Percentiles rank a stretch among this genome's conserved stretches.
These are phyloP conservation scores for Pythium plurisporium DNA, from an alignment of 352 stramenopile species.

Conservation along the genomic window DNA sequence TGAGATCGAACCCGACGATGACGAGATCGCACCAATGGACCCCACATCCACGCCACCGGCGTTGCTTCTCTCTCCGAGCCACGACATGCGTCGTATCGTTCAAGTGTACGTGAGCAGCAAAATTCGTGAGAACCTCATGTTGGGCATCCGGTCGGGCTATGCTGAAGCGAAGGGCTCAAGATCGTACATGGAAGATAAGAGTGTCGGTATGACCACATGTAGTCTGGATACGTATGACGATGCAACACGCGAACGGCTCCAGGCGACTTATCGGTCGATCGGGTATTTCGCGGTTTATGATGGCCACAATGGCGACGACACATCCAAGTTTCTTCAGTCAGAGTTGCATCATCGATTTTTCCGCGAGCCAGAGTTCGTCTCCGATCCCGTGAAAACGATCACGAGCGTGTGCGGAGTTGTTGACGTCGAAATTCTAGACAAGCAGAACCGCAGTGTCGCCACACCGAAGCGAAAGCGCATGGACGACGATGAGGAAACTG, in stretches of 20 bases:
- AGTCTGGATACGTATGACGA: conserved; percentile 39
- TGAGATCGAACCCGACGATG: conserved; percentile 52
- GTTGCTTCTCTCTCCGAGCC: conserved; percentile 24
- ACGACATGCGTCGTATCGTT: conserved; percentile 39
- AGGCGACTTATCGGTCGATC: conserved; percentile 38
- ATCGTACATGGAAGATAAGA: conserved; percentile 88
- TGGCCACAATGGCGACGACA: conserved; percentile 82
- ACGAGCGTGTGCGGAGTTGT: conserved; percentile 49
- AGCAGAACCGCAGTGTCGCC: conserved; percentile 62
- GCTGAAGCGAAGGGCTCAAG: conserved; percentile 80
- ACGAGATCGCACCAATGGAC: conserved; percentile 51
- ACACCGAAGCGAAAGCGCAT: conserved; percentile 61
- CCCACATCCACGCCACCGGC: conserved; percentile 23
- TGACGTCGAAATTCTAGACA: conserved; percentile 73
- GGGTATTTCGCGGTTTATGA: conserved; percentile 87
- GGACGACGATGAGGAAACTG: conserved; percentile 9
- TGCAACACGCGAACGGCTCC: conserved; percentile 15
- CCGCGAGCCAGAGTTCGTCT: conserved; percentile 45
- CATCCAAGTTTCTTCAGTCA: conserved; percentile 68
- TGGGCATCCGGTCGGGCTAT: conserved; percentile 74
- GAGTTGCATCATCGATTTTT: conserved; percentile 79
- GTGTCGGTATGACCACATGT: conserved; percentile 42
- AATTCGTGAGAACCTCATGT: conserved; percentile 71
- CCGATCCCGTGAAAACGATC: conserved; percentile 51
- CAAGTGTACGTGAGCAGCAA: conserved; percentile 89